These are phyloP conservation scores for Tribonema minus DNA, from an alignment of 108 stramenopile genomes.

Conservation along the genomic window DNA sequence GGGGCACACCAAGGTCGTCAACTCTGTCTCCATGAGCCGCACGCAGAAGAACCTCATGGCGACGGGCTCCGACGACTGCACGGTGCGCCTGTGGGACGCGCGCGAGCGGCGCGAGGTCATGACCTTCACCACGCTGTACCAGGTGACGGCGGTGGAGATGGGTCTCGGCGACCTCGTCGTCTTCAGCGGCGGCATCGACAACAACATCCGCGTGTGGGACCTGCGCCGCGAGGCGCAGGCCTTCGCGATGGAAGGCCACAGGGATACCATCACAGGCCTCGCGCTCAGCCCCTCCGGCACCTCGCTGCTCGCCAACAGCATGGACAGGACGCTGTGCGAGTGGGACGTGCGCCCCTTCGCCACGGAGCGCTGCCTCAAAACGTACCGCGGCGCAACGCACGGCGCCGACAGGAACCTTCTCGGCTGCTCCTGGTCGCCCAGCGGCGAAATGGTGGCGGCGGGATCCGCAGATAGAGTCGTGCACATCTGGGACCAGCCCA, in stretches of 20 bases:
- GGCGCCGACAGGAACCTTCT: slow-evolving; percentile 76
- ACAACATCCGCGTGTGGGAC: slow-evolving; percentile 74
- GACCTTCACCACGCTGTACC: slow-evolving; percentile 59
- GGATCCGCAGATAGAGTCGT: slow-evolving; percentile 76
- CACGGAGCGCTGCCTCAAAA: slow-evolving; percentile 24
- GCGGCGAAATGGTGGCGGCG: slow-evolving; percentile 73
- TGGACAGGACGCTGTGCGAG: slow-evolving; percentile 67
- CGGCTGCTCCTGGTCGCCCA: slow-evolving; percentile 75
- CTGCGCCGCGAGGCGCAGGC: slow-evolving; percentile 57
- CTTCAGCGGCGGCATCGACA: slow-evolving; percentile 77
- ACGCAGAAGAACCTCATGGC: slow-evolving; percentile 50
- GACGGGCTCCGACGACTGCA: slow-evolving; percentile 72
- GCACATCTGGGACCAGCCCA: slow-evolving; percentile 79
- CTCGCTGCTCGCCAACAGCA: slow-evolving; percentile 72
- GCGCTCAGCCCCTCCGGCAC: slow-evolving; percentile 59
- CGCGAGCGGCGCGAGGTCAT: slow-evolving; percentile 51
- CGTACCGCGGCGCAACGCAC: slow-evolving; percentile 50
- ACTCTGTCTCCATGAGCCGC: slow-evolving; percentile 23
- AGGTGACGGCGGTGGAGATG: slow-evolving; percentile 72
- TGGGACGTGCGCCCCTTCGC: slow-evolving; percentile 66
- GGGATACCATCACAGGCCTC: slow-evolving; percentile 70
- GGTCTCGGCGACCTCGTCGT: slow-evolving; percentile 62
- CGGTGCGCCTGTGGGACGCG: slow-evolving; percentile 69
- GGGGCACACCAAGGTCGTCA: slow-evolving; percentile 25
- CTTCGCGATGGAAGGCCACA: slow-evolving; percentile 65